Evolutionary conservation across 176 grass and related monocot genomes (phyloP).

Genomic region (Pontederia paniculata): DNA sequence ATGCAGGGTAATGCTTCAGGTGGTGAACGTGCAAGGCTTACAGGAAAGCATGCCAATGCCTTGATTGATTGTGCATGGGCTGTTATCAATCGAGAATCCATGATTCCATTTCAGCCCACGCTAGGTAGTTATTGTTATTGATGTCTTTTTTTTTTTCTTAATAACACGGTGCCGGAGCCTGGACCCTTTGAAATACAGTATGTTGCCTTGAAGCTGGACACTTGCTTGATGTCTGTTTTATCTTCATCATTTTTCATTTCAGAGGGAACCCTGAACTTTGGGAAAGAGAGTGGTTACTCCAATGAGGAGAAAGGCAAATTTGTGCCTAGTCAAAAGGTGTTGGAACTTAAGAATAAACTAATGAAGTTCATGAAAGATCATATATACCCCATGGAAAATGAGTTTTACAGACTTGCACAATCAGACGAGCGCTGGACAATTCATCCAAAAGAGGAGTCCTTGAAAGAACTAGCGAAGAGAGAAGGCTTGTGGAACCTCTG

Average conservation of each 20-base stretch:
- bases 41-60: conserved; percentile 36
- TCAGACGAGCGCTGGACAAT: conserved; percentile 74
- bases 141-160: not conserved
- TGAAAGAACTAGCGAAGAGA: conserved; percentile 61
- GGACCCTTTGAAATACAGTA: no score
- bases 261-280: conserved; percentile 15
- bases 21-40: conserved; percentile 70
- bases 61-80: conserved; percentile 69
- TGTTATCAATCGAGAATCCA: conserved; percentile 51
- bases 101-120: conserved; percentile 40
- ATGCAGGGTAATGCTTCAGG: conserved; percentile 95
- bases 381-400: conserved; percentile 64
- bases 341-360: conserved; percentile 54
- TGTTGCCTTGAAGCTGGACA: no score
- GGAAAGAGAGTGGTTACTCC: conserved; percentile 15
- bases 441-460: conserved; percentile 61
- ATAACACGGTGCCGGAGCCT: no score
- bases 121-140: conserved; percentile 41
- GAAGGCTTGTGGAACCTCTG: conserved; percentile 90
- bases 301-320: conserved; percentile 45
- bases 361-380: conserved; percentile 74
- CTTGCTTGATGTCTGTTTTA: not conserved
- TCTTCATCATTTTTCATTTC: conserved; percentile 31
- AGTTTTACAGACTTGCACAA: conserved; percentile 70
- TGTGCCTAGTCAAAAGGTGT: conserved; percentile 64